A percentile compares a stretch with the other conserved stretches of the same genome.
Conservation (phyloP, 495 filamentous ascomycete species). For the Xylaria acuta region DNA sequence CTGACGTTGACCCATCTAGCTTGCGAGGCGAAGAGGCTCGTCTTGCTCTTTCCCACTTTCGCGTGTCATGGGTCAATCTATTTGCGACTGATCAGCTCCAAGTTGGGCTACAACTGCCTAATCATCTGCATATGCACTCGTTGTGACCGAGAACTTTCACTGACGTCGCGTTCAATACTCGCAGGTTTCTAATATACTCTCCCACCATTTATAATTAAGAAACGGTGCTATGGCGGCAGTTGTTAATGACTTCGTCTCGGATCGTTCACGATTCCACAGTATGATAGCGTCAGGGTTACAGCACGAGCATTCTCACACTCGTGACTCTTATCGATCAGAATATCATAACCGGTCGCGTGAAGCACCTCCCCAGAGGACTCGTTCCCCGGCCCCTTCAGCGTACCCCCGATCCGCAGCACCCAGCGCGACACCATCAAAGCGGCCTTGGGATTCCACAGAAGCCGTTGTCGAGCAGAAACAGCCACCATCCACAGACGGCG, state of each 20-base stretch:
- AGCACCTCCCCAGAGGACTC: conserved; percentile 36
- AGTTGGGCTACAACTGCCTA: background rate
- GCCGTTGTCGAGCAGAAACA: conserved; percentile 32
- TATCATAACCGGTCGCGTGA: conserved; percentile 48
- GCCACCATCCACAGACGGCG: conserved; percentile 39
- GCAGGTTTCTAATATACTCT: conserved; percentile 18
- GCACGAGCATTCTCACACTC: conserved; percentile 43
- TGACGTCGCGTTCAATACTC: background rate
- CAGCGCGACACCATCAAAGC: conserved; percentile 39
- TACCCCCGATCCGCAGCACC: conserved; percentile 31
- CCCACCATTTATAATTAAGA: conserved; percentile 16
- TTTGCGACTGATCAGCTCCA: background rate
- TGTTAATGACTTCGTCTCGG: conserved; percentile 55
- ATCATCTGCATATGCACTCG: background rate
- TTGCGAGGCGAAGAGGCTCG: conserved; percentile 3
- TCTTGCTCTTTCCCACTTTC: background rate
- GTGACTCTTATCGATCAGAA: conserved; percentile 52
- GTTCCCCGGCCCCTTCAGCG: conserved; percentile 39
- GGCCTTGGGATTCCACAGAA: conserved; percentile 39
- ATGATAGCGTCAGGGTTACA: conserved; percentile 49
- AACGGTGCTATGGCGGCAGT: conserved; percentile 54
- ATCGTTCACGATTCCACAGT: conserved; percentile 53
- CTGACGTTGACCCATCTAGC: background rate
- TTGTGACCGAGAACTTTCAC: background rate
- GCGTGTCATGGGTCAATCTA: background rate